Evolutionary conservation across 2,329 filamentous ascomycete species (phyloP), one percentile per base, ranked within the genome.

Genomic region (Paecilomyces niveus): DNA sequence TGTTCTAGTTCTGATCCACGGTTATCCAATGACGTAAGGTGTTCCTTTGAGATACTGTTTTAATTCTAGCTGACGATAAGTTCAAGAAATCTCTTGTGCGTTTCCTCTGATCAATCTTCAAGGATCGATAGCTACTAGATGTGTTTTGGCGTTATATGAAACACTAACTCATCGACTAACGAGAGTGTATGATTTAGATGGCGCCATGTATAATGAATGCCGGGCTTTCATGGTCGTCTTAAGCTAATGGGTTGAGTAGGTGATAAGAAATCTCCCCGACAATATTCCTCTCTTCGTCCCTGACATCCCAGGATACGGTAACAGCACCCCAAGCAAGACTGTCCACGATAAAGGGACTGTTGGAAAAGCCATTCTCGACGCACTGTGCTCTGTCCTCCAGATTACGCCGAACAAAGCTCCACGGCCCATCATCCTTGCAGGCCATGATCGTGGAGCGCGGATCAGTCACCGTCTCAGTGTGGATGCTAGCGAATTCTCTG

Each of bases 401-500:
- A 10, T 24, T 22, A 6, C 33, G 1, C n/a, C 21, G 8, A 21
- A 5, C 22, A 51, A n/a, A 24, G 18, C 13, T 1, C 54, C 53
- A 22, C 55, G 56, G 15, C 54, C 18, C 0, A 64, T 83, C 15
- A 74, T 82, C 58, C 73, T 81, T 57, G 74, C 72, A 45, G 79
- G 79, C 21, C 80, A 83, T 64, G 80, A 82, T 63, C 77, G 79
- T 32, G 80, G 80, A 50, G 80, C 76, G 2, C 74, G 80, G 8
- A 73, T 82, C 61, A 74, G 72, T 56, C 80, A 82, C 64, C 78
- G 79, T 22, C 70, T 82, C 35, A 70, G 78, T 31, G 78, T 81
- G 33, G 74, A 78, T 60, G 65, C 68, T 35, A 62, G 69, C 8
- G 58, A 70, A 3, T 60, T 65, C 29, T 22, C 57, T 13, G 50